A percentile compares a stretch with the other conserved stretches of the same genome.
Conservation (phyloP, 306 rosid genomes). For the Casuarina glauca region DNA sequence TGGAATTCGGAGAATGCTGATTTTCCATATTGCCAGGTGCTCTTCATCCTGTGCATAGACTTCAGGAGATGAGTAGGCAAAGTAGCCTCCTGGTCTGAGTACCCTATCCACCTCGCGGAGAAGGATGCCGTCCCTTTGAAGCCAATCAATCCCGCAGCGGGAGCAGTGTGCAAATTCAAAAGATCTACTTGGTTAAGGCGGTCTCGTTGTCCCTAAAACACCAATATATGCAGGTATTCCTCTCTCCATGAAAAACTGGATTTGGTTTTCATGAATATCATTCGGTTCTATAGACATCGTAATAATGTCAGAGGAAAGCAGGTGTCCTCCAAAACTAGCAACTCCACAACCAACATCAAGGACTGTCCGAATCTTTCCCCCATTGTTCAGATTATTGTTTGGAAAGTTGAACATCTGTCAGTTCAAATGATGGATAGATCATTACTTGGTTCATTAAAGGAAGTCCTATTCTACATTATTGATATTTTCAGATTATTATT, state of each 20-base stretch:
- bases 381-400: too few species aligned
- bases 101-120: constrained; percentile 86
- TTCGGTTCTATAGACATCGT: constrained; percentile 93
- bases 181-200: constrained; percentile 96
- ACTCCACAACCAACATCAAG: too few species aligned
- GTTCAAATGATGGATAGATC: too few species aligned
- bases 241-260: constrained; percentile 92
- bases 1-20: too few species aligned
- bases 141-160: constrained; percentile 97
- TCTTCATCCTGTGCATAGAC: constrained; percentile 99
- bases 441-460: too few species aligned
- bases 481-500: too few species aligned
- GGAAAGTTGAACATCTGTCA: too few species aligned
- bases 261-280: constrained; percentile 86
- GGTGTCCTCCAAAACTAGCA: constrained; percentile 38
- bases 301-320: constrained; percentile 73
- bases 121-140: constrained; percentile 87
- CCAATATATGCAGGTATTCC: constrained; percentile 96
- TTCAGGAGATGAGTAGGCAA: constrained; percentile 90
- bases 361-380: too few species aligned
- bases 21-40: constrained; percentile 81
- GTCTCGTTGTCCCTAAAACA: constrained; percentile 87
- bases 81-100: constrained; percentile 88
- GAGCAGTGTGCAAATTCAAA: constrained; percentile 96
- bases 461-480: too few species aligned